Conservation (phyloP, 139 green algal species). For the Chlamydomonas schloesseri region DNA sequence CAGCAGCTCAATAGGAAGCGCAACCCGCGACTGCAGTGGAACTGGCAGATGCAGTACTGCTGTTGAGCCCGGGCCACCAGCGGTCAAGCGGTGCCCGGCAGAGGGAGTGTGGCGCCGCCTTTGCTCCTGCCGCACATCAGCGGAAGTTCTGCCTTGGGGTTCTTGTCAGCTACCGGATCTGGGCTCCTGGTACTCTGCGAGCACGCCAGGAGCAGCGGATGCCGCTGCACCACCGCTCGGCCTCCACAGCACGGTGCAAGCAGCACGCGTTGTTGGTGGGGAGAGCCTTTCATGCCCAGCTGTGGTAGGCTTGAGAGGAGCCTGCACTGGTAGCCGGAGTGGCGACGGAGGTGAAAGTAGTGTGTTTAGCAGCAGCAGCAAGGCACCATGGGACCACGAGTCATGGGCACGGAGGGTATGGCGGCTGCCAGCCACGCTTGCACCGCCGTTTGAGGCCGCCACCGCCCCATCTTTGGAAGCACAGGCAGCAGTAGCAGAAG, state of each 20-base stretch:
- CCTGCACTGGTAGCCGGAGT: no score
- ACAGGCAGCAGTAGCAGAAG: background rate
- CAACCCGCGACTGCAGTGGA: no score
- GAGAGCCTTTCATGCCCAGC: background rate
- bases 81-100: background rate
- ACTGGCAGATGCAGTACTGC: background rate
- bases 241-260: no score
- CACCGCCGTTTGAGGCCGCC: background rate
- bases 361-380: background rate
- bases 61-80: background rate
- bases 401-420: background rate
- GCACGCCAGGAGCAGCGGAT: background rate
- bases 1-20: no score
- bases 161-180: background rate
- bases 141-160: background rate
- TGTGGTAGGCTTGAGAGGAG: background rate
- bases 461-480: background rate
- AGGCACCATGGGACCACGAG: background rate
- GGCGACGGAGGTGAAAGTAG: background rate
- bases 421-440: conserved; percentile 10
- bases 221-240: background rate
- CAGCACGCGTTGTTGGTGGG: no score
- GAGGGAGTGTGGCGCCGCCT: conserved; percentile 9
- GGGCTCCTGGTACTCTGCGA: background rate
- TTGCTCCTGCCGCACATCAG: background rate